Evolutionary conservation across 345 rosid genomes (phyloP), one percentile per base, ranked within the genome.

Genomic region (Erucastrum elatum): DNA sequence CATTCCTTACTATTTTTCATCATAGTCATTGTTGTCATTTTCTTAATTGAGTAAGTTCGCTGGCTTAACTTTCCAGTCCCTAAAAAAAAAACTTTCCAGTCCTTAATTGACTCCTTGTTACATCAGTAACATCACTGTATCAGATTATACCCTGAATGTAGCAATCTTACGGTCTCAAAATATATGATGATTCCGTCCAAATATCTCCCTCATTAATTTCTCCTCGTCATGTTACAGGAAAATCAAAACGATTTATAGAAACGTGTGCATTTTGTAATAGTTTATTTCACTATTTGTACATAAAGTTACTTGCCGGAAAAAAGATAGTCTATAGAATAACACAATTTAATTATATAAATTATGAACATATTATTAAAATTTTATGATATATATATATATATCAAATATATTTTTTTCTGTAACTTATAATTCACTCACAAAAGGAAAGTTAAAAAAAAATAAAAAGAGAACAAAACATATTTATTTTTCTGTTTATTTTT

Each of bases 141-240:
- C 13, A 75, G 17, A 66, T 56, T 64, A 3, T 10, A 11, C 60
- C 73, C n/a, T n/a, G 58, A 39, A 75, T 39, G 44, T 76, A 60
- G 74, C 74, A 44, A 31, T 8, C 21, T 16, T 17, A 41, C 29
- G 46, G 46, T 39, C 10, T 58, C 66, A 11, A 25, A 39, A 58
- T 66, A 66, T 27, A 59, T 6, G 4, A 59, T 30, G n/a, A 46
- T 60, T 34, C 7, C 6, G 41, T 37, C 58, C 1, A 13, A 30
- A 16, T 2, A 21, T 26, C 49, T 59, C 73, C 61, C 34, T 30
- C 2, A 25, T 10, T 59, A 60, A 68, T 39, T 58, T 58, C 33
- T 55, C 31, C 30, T 55, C 15, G 0, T n/a, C 29, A 55, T 55
- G 30, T 30, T 46, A 65, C 2, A 26, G 10, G 13, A 8, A 10